These are phyloP conservation scores for Aethionema arabicum DNA, from an alignment of 345 rosid genomes.

Conservation along the genomic window DNA sequence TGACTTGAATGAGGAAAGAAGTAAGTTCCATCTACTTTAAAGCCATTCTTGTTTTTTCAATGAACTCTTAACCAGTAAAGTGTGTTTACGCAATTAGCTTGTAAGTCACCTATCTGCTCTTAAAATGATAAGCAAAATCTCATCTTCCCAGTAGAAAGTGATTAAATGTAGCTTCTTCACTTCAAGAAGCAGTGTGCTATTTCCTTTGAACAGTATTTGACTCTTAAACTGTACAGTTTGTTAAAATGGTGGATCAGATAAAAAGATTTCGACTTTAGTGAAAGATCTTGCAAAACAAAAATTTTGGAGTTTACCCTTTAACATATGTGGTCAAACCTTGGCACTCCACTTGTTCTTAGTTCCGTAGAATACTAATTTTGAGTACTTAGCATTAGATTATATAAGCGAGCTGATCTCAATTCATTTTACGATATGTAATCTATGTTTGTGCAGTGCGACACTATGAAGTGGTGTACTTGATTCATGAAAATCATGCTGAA, in stretches of 20 bases:
- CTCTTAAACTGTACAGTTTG: no score
- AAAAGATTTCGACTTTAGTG: no score
- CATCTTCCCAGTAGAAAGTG: no score
- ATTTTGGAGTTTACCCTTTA: no score
- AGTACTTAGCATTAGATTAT: conserved; percentile 1
- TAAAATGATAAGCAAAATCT: no score
- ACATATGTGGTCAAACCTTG: background rate
- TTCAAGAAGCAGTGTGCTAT: no score
- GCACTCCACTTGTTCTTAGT: background rate
- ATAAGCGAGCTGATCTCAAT: conserved; percentile 4
- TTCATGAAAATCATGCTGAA: conserved; percentile 85
- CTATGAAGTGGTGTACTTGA: conserved; percentile 88
- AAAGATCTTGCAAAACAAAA: no score
- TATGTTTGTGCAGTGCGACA: conserved; percentile 65
- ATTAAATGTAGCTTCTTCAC: no score
- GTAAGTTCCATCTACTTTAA: conserved; percentile 48
- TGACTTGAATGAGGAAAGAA: conserved; percentile 53
- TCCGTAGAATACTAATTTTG: background rate
- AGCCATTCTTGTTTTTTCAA: background rate
- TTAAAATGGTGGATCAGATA: no score
- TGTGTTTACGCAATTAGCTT: background rate
- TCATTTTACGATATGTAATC: conserved; percentile 1
- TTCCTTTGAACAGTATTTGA: no score
- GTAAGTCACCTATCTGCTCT: no score
- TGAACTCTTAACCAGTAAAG: background rate